Evolutionary conservation across 345 rosid species (phyloP).

Genomic region (Citrus medica): DNA sequence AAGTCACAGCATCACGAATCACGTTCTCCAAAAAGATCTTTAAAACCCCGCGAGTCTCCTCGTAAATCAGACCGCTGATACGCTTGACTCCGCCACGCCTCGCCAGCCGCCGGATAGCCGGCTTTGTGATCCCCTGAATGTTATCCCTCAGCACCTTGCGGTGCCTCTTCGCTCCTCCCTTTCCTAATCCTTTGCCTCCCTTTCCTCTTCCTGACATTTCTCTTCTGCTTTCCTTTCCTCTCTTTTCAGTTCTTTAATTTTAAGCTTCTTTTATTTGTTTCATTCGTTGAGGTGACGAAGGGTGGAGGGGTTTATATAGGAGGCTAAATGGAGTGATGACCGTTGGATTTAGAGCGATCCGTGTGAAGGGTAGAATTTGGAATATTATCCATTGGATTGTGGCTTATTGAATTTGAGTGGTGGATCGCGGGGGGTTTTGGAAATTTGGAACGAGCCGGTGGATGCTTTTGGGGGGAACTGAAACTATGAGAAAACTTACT

Average conservation of each 20-base stretch:
- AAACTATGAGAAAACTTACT: not conserved
- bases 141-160: slow-evolving; percentile 35
- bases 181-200: slow-evolving; percentile 37
- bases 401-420: not conserved
- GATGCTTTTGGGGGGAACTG: not conserved
- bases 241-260: not conserved
- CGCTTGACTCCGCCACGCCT: slow-evolving; percentile 39
- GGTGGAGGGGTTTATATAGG: not conserved
- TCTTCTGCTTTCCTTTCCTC: too few relatives aligned
- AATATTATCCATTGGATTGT: not conserved
- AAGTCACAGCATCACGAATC: slow-evolving; percentile 30
- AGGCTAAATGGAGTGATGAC: not conserved
- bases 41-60: slow-evolving; percentile 36
- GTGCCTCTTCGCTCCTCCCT: slow-evolving; percentile 41
- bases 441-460: not conserved
- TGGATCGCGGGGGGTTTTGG: not conserved
- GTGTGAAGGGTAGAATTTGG: not conserved
- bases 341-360: slow-evolving; percentile 22
- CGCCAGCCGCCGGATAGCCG: slow-evolving; percentile 28
- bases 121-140: slow-evolving; percentile 31
- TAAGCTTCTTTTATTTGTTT: not conserved
- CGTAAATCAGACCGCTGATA: slow-evolving; percentile 37
- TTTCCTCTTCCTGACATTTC: slow-evolving; percentile 39
- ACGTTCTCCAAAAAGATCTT: slow-evolving; percentile 38
- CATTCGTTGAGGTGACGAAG: not conserved